These are phyloP conservation scores for Lepraria neglecta DNA, from an alignment of 495 filamentous ascomycete species.

Conservation along the genomic window DNA sequence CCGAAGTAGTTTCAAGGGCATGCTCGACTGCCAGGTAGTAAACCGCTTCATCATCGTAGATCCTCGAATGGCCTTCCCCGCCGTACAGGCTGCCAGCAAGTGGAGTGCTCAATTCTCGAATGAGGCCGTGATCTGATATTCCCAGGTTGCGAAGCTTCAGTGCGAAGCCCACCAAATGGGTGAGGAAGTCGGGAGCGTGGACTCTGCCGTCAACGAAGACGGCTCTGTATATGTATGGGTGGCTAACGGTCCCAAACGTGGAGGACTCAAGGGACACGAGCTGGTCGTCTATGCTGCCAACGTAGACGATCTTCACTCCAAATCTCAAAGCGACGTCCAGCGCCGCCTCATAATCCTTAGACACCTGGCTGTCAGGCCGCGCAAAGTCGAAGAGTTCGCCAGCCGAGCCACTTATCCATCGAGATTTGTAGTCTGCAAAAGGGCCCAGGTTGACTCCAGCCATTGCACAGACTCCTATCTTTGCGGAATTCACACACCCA, in stretches of 20 bases:
- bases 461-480: slow-evolving; percentile 83
- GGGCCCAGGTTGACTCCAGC: slow-evolving; percentile 92
- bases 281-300: slow-evolving; percentile 95
- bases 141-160: slow-evolving; percentile 91
- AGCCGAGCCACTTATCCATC: slow-evolving; percentile 78
- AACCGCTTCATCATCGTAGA: slow-evolving; percentile 86
- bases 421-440: slow-evolving; percentile 77
- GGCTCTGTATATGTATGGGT: slow-evolving; percentile 88
- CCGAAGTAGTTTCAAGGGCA: slow-evolving; percentile 72
- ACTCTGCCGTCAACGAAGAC: slow-evolving; percentile 92
- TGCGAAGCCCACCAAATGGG: slow-evolving; percentile 86
- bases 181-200: slow-evolving; percentile 88
- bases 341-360: slow-evolving; percentile 70
- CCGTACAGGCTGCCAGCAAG: slow-evolving; percentile 86
- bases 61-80: slow-evolving; percentile 85
- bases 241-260: slow-evolving; percentile 70
- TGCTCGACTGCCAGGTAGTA: slow-evolving; percentile 83
- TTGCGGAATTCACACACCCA: slow-evolving; percentile 61
- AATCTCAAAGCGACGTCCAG: slow-evolving; percentile 64
- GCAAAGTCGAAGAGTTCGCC: slow-evolving; percentile 92
- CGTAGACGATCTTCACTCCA: slow-evolving; percentile 74
- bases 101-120: slow-evolving; percentile 81
- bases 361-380: slow-evolving; percentile 68
- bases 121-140: slow-evolving; percentile 83
- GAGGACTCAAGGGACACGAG: slow-evolving; percentile 90